Base-by-base conservation (phyloP, 2,329 filamentous ascomycete genomes). In the Sclerotinia nivalis region DNA sequence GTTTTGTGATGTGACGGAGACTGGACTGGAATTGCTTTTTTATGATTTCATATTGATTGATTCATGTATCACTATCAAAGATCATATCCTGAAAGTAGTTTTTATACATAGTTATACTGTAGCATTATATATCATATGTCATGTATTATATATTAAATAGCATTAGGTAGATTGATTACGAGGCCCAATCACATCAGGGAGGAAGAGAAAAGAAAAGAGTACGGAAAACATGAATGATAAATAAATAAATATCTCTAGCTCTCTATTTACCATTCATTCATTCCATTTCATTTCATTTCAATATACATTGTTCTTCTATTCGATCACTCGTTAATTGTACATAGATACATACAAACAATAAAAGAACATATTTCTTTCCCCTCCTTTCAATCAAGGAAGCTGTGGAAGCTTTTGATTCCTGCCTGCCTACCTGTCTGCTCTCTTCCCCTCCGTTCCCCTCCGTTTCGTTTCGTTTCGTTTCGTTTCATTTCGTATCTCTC, bases 301-400 rank as follows among this genome's bases (percentile, higher is more conserved):
- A 50, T 68, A 68, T 60, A 68, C 54, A 68, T 47, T 43, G 40
- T 43, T 43, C 13, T 43, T 25, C 45, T 43, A 60, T 50, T 52
- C 9, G n/a, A 68, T 50, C 43, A 22, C 28, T 68, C 43, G 43
- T 49, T 68, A 40, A 28, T 68, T 60, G 22, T 61, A 43, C 40
- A 43, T 43, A 43, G 40, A 43, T 43, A 43, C 40, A 43, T 43
- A 43, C 40, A 15, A 15, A 67, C 43, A 67, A 37, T 60, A 49
- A 28, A 67, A 31, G 65, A 52, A 68, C 18, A 62, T 34, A 15
- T 34, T 31, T n/a, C n/a, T 5, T 54, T 43, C 4, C 3, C 15
- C 31, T 64, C 2, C 34, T 34, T 28, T 34, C 49, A 25, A 47
- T 54, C 37, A 13, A 13, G 12, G 37, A 40, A 13, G 37, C 37